Base-by-base conservation (phyloP, 2,329 filamentous ascomycete species). In the Hypomyces perniciosus region DNA sequence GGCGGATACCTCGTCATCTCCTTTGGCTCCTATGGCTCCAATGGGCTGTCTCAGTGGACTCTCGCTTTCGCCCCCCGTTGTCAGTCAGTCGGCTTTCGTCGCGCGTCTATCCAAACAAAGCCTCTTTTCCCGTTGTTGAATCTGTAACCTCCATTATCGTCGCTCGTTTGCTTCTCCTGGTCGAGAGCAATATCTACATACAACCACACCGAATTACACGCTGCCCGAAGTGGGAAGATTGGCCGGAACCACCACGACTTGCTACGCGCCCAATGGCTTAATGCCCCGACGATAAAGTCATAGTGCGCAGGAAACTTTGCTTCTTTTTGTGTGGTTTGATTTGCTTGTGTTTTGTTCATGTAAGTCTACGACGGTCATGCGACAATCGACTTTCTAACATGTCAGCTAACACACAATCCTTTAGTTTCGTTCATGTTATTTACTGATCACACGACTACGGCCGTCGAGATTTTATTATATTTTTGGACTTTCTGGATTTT, bases 1-100 rank as follows among this genome's bases (percentile, higher is more conserved):
- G 37, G 37, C 38, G 37, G 43, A 42, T 46, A 51, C 48, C 44
- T 51, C 48, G 48, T 51, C 48, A 51, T 46, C 45, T 46, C 42
- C 42, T 45, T 28, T 20, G 20, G 20, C 20, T 20, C 20, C 20
- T 40, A 39, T 42, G 42, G 44, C 48, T 50, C 48, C 20, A 20
- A 20, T 20, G 20, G 20, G 48, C 28, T 29, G 48, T 50, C 44
- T 51, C 48, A 43, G 44, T 46, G 41, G 44, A 38, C 31, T n/a
- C n/a, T 35, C 45, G 10, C 40, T 30, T 20, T 46, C 45, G 38
- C 33, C 44, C 48, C 35, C 34, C 48, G 20, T 46, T 42, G 48
- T 43, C n/a, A 8, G 33, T 35, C 8, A 8, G 47, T 43, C 8
- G 41, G 20, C 20, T 20, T 20, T 20, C 20, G 20, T 20, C 20